Evolutionary conservation across 495 filamentous ascomycete species (phyloP), one percentile per base, ranked within the genome.

Genomic region (Halenospora varia): DNA sequence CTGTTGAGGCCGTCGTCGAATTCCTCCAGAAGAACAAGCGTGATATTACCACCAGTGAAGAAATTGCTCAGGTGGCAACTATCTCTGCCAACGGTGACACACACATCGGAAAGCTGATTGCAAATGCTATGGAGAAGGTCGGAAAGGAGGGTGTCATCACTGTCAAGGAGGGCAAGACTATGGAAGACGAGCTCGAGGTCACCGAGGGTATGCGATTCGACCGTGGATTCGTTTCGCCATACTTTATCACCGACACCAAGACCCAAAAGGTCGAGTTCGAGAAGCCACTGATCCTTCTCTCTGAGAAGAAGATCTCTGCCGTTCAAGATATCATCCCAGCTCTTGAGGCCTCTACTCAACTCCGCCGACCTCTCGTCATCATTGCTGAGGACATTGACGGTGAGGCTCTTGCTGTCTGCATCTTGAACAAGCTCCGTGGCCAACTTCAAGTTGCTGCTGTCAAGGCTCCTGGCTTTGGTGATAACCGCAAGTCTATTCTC

Each of bases 181-280:
- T 95, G 70, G 88, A 91, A 68, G 94, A 98, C 65, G 95, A 98
- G 82, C 85, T 98, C 46, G 94, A 97, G 75, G 88, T 98, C 58
- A 98, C 94, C 23, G 94, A 98, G 84, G 94, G 94, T 74, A 98
- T 98, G 94, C 88, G 92, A 70, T 97, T 98, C 77, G 94, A 98
- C 81, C 92, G 94, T 66, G 94, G 94, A 55, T 98, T 84, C 76
- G 94, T 96, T 68, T 98, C 94, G 40, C 89, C 94, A 64, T 98
- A 98, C 86, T 98, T 98, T 85, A 97, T 97, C 82, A 98, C 94
- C 76, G 94, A 98, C 69, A 77, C 91, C 81, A 98, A 98, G 86
- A 69, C 93, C 47, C 90, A 95, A 73, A 98, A 97, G 86, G 90
- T 97, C 53, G 94, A 97, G 80, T 97, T 97, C 65, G 94, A 98